Evolutionary conservation across 129 eudicot genomes (phyloP).

Genomic region (Chrysanthemum lavandulifolium): DNA sequence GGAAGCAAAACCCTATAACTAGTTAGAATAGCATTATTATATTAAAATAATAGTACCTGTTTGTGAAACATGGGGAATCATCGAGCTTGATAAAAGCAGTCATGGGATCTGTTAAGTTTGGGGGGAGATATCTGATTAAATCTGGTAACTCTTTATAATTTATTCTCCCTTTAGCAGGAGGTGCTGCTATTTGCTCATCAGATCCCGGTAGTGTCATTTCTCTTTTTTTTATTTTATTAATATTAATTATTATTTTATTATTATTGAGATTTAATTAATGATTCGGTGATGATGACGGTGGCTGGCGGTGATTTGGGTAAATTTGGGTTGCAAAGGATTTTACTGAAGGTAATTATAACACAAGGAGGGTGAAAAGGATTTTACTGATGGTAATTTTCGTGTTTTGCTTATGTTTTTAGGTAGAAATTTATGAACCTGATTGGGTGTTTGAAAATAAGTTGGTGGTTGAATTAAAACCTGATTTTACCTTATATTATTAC

Average conservation of each 20-base stretch:
- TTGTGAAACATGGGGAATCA: conserved; percentile 92
- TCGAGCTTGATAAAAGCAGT: conserved; percentile 82
- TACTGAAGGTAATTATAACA: too few relatives aligned
- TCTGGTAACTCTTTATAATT: conserved; percentile 24
- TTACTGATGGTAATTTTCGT: too few relatives aligned
- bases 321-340: background rate
- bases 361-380: too few relatives aligned
- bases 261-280: background rate
- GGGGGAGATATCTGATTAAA: conserved; percentile 22
- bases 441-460: too few relatives aligned
- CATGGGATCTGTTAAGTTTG: conserved; percentile 36
- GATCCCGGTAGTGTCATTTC: conserved; percentile 26
- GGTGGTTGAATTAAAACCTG: too few relatives aligned
- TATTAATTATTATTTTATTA: background rate
- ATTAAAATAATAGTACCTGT: conserved; percentile 43
- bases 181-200: background rate
- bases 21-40: background rate
- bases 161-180: conserved; percentile 10
- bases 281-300: conserved; percentile 18
- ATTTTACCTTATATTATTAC: too few relatives aligned
- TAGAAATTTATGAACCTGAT: too few relatives aligned
- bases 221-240: background rate
- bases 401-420: too few relatives aligned
- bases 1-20: conserved; percentile 22
- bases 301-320: conserved; percentile 19